A percentile compares a stretch with the other conserved stretches of the same genome.
These are phyloP conservation scores for Zopfia rhizophila DNA, from an alignment of 2,329 filamentous ascomycete species.

Conservation along the genomic window DNA sequence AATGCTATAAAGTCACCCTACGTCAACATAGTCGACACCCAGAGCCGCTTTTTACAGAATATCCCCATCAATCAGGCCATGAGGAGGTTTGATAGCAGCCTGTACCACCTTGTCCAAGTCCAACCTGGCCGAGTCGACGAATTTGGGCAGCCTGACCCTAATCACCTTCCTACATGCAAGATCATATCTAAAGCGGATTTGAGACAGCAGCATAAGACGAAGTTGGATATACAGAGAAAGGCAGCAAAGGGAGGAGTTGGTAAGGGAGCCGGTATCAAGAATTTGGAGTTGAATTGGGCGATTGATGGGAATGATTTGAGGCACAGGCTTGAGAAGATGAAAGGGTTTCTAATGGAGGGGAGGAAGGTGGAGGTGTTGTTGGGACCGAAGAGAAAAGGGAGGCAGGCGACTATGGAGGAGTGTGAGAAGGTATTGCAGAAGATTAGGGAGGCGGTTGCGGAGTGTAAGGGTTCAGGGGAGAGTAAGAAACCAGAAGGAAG, in stretches of 20 bases:
- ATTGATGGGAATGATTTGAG: constrained; percentile 79
- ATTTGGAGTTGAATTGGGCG: constrained; percentile 90
- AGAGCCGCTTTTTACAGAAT: constrained; percentile 48
- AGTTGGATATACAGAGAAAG: constrained; percentile 56
- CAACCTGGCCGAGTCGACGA: constrained; percentile 37
- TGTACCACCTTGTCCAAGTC: constrained; percentile 64
- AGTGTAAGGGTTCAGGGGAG: constrained; percentile 43
- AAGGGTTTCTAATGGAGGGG: constrained; percentile 78
- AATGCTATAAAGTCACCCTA: constrained; percentile 58
- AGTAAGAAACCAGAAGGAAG: constrained; percentile 37
- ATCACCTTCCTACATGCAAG: constrained; percentile 71
- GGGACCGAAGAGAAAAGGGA: constrained; percentile 72
- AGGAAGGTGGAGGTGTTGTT: constrained; percentile 79
- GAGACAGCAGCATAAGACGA: constrained; percentile 58
- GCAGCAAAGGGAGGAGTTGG: constrained; percentile 42
- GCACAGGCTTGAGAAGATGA: constrained; percentile 63
- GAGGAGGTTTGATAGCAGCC: constrained; percentile 58
- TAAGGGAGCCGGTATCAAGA: constrained; percentile 65
- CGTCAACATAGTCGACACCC: constrained; percentile 57
- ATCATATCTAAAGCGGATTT: constrained; percentile 69
- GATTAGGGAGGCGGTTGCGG: constrained; percentile 58
- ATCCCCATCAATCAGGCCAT: constrained; percentile 53
- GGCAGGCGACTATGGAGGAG: constrained; percentile 69
- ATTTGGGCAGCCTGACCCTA: constrained; percentile 52
- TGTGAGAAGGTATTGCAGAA: constrained; percentile 63